Conservation (phyloP, 208 protist species). For the Willaertia magna region DNA sequence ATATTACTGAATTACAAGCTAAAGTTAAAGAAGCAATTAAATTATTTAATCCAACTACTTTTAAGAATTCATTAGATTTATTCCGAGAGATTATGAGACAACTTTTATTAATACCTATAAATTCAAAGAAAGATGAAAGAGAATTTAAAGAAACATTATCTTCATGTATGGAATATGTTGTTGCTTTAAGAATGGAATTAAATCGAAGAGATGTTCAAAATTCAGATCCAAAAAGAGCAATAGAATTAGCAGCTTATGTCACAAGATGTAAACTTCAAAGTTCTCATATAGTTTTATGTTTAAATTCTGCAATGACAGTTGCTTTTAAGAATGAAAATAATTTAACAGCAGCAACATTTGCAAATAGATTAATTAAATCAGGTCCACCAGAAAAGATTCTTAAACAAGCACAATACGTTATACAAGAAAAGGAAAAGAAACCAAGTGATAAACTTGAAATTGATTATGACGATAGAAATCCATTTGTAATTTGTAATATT, state of each 20-base stretch:
- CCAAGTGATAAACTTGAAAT: slow-evolving; percentile 51
- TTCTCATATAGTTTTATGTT: slow-evolving; percentile 64
- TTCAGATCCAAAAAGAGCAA: slow-evolving; percentile 28
- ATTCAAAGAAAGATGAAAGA: slow-evolving; percentile 39
- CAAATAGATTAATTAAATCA: slow-evolving; percentile 76
- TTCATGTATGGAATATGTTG: slow-evolving; percentile 61
- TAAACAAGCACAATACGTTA: slow-evolving; percentile 69
- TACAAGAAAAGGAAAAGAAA: slow-evolving; percentile 60
- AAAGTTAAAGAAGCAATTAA: slow-evolving; percentile 56
- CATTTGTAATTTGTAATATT: slow-evolving; percentile 75
- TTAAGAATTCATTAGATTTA: slow-evolving; percentile 55
- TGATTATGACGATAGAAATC: slow-evolving; percentile 90
- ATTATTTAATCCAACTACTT: slow-evolving; percentile 66
- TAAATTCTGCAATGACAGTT: slow-evolving; percentile 79
- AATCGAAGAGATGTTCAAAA: neutral
- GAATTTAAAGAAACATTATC: slow-evolving; percentile 40
- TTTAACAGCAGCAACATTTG: slow-evolving; percentile 66
- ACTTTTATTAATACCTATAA: slow-evolving; percentile 57
- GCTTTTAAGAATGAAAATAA: slow-evolving; percentile 79
- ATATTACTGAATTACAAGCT: slow-evolving; percentile 52
- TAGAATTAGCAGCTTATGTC: slow-evolving; percentile 91
- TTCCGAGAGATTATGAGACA: slow-evolving; percentile 66
- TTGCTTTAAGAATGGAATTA: slow-evolving; percentile 18
- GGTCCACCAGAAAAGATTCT: slow-evolving; percentile 60
- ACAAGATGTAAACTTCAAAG: slow-evolving; percentile 87